These are phyloP conservation scores for Mycogone perniciosa DNA, from an alignment of 2,329 filamentous ascomycete genomes.

Conservation along the genomic window DNA sequence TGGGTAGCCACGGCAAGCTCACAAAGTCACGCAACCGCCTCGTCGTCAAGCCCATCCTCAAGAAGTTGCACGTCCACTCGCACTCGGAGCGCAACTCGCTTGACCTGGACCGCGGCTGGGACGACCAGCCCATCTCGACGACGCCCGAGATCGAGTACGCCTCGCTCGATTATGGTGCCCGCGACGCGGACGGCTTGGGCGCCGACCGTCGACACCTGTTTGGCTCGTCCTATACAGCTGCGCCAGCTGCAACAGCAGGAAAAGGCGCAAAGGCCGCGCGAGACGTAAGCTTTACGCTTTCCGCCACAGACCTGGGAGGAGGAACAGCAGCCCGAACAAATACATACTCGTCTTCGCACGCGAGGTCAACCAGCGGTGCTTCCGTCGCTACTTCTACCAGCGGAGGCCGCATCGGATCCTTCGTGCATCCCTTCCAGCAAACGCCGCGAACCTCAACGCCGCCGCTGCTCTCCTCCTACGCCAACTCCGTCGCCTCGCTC, in stretches of 20 bases:
- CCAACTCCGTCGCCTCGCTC: slow-evolving; percentile 49
- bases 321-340: slow-evolving; percentile 23
- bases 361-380: slow-evolving; percentile 51
- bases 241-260: slow-evolving; percentile 18
- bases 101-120: slow-evolving; percentile 54
- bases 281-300: slow-evolving; percentile 44
- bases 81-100: slow-evolving; percentile 57
- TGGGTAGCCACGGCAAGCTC: slow-evolving; percentile 21
- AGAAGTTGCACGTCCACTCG: slow-evolving; percentile 39
- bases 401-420: slow-evolving; percentile 38
- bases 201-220: slow-evolving; percentile 12
- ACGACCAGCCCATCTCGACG: slow-evolving; percentile 38
- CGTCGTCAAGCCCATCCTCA: slow-evolving; percentile 56
- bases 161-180: slow-evolving; percentile 23
- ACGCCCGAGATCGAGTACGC: slow-evolving; percentile 21
- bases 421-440: slow-evolving; percentile 61
- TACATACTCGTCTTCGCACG: slow-evolving; percentile 39
- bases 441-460: slow-evolving; percentile 55
- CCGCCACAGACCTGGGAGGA: slow-evolving; percentile 28
- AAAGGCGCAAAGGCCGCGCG: slow-evolving; percentile 19
- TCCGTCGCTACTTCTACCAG: slow-evolving; percentile 51
- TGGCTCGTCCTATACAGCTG: slow-evolving; percentile 13
- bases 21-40: slow-evolving; percentile 42
- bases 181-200: slow-evolving; percentile 20
- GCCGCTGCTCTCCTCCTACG: slow-evolving; percentile 51